Evolutionary conservation across 371 early-diverging fungal genomes (phyloP).

Genomic region (Encephalitozoon intestinalis): DNA sequence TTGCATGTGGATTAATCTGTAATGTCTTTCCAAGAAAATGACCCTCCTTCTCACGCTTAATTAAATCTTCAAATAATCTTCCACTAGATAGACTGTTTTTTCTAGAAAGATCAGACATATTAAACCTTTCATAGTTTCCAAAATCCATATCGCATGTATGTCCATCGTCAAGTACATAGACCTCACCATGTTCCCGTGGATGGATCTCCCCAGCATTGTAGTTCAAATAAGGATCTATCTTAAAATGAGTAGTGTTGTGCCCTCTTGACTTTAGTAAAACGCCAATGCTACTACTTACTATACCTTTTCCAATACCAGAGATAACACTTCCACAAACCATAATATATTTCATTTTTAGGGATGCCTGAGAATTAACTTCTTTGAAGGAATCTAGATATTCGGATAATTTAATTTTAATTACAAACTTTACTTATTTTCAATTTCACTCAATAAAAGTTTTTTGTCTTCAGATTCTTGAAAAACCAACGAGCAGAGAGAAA

Average conservation of each 20-base stretch:
- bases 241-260: conserved; percentile 85
- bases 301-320: conserved; percentile 96
- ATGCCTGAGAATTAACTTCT: background rate
- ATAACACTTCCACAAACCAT: conserved; percentile 94
- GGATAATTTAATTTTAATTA: background rate
- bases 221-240: conserved; percentile 98
- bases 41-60: conserved; percentile 80
- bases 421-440: background rate
- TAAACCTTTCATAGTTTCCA: conserved; percentile 96
- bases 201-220: conserved; percentile 91
- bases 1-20: conserved; percentile 92
- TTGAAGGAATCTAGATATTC: background rate
- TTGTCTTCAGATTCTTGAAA: background rate
- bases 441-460: background rate
- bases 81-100: conserved; percentile 96
- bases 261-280: conserved; percentile 83
- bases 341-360: conserved; percentile 67
- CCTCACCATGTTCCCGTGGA: conserved; percentile 92
- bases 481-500: background rate
- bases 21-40: conserved; percentile 95
- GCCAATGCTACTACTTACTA: conserved; percentile 90
- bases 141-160: conserved; percentile 96
- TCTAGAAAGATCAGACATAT: conserved; percentile 77
- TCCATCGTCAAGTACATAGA: conserved; percentile 94
- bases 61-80: conserved; percentile 85